A percentile compares a stretch with the other conserved stretches of the same genome.
These are phyloP conservation scores for Earliella scabrosa DNA, from an alignment of 1,284 basidiomycete genomes.

Conservation along the genomic window DNA sequence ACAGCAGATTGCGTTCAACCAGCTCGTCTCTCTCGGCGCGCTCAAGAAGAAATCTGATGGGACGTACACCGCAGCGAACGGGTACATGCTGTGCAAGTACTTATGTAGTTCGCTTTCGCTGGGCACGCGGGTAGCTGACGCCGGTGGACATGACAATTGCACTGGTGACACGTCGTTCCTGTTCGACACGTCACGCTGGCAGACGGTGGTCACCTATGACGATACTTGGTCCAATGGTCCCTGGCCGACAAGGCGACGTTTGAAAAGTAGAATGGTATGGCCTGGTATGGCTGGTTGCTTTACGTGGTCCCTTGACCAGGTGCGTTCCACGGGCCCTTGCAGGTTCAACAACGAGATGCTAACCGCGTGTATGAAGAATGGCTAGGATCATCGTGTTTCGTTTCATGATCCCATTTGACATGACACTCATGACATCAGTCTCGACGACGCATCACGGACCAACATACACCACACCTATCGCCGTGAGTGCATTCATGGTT, in stretches of 20 bases:
- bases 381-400: slow-evolving; percentile 25
- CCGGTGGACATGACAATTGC: slow-evolving; percentile 51
- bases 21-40: slow-evolving; percentile 61
- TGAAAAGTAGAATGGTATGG: slow-evolving; percentile 59
- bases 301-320: slow-evolving; percentile 63
- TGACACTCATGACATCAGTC: too few species aligned
- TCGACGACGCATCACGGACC: too few species aligned
- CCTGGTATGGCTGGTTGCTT: slow-evolving; percentile 69
- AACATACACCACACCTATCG: too few species aligned
- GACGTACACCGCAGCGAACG: slow-evolving; percentile 47
- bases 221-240: slow-evolving; percentile 70
- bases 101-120: too few species aligned
- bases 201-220: slow-evolving; percentile 73
- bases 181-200: slow-evolving; percentile 43
- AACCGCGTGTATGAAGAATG: slow-evolving; percentile 39
- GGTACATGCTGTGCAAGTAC: slow-evolving; percentile 51
- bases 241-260: slow-evolving; percentile 70
- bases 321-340: slow-evolving; percentile 23
- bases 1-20: slow-evolving; percentile 64
- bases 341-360: slow-evolving; percentile 49
- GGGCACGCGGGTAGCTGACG: too few species aligned
- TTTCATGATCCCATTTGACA: too few species aligned
- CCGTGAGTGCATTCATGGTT: too few species aligned
- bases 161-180: slow-evolving; percentile 70
- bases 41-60: slow-evolving; percentile 49